These are phyloP conservation scores for Phytophthora aleatoria DNA, from an alignment of 352 stramenopile species.

Conservation along the genomic window DNA sequence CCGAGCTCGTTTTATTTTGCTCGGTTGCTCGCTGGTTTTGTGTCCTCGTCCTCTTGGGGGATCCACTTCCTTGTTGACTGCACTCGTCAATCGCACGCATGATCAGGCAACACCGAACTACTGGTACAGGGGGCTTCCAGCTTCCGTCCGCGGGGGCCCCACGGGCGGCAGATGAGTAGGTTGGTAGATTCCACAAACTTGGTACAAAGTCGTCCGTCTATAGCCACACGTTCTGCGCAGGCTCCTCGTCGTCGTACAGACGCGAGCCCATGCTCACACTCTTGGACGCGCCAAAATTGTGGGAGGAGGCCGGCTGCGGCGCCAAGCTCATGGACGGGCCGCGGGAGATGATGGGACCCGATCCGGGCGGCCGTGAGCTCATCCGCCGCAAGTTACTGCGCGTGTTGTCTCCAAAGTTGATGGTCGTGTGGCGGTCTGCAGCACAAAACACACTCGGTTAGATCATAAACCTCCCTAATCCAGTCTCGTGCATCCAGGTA, in stretches of 20 bases:
- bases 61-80: constrained; percentile 37
- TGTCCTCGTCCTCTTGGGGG: not conserved
- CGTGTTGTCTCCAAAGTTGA: constrained; percentile 37
- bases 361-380: constrained; percentile 43
- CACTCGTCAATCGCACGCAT: constrained; percentile 48
- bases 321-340: constrained; percentile 61
- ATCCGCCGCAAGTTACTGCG: constrained; percentile 64
- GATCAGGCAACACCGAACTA: constrained; percentile 42
- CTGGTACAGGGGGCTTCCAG: constrained; percentile 40
- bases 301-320: constrained; percentile 44
- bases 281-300: constrained; percentile 64
- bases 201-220: constrained; percentile 39
- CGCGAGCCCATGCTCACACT: constrained; percentile 66
- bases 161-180: constrained; percentile 12
- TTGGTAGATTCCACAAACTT: constrained; percentile 13
- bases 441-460: constrained; percentile 6
- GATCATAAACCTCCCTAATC: not conserved
- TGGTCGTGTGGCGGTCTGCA: constrained; percentile 43
- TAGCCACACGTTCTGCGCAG: constrained; percentile 76
- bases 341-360: constrained; percentile 52
- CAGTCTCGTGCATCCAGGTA: not conserved
- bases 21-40: constrained; percentile 12
- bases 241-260: constrained; percentile 71
- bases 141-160: constrained; percentile 37
- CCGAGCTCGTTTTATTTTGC: constrained; percentile 15